Evolutionary conservation across 306 rosid species (phyloP).

Genomic region (Citrullus mucosospermus): DNA sequence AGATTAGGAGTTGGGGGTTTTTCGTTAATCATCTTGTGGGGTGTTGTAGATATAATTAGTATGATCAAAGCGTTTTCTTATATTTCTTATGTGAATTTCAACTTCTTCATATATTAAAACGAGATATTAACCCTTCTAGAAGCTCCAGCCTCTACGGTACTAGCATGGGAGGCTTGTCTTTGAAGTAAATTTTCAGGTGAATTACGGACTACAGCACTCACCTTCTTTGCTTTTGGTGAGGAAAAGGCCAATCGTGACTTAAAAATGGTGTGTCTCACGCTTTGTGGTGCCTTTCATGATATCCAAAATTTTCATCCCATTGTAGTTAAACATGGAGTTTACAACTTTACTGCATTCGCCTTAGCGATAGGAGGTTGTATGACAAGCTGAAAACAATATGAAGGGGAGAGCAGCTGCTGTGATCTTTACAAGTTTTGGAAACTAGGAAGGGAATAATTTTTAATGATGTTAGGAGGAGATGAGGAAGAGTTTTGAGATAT

Average conservation of each 20-base stretch:
- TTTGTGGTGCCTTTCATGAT: neutral
- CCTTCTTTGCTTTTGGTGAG: neutral
- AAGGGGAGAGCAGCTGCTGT: neutral
- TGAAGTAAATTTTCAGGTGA: neutral
- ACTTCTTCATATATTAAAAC: neutral
- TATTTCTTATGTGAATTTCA: neutral
- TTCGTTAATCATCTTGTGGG: neutral
- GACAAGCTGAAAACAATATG: neutral
- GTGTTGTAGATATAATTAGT: neutral
- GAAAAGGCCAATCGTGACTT: neutral
- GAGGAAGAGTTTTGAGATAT: neutral
- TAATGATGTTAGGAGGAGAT: neutral
- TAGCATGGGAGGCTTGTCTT: neutral
- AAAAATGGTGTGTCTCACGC: neutral
- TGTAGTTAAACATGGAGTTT: neutral
- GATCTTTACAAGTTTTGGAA: neutral
- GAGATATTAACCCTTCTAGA: neutral
- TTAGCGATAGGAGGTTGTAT: neutral
- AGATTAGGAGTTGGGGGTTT: neutral
- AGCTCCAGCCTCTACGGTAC: neutral
- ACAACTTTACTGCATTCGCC: neutral
- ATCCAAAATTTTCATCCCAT: neutral
- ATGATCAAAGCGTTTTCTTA: neutral
- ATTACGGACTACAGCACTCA: neutral
- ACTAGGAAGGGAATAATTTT: neutral